Base-by-base conservation (phyloP, 2,329 filamentous ascomycete species). In the Sporothrix dimorphospora region DNA sequence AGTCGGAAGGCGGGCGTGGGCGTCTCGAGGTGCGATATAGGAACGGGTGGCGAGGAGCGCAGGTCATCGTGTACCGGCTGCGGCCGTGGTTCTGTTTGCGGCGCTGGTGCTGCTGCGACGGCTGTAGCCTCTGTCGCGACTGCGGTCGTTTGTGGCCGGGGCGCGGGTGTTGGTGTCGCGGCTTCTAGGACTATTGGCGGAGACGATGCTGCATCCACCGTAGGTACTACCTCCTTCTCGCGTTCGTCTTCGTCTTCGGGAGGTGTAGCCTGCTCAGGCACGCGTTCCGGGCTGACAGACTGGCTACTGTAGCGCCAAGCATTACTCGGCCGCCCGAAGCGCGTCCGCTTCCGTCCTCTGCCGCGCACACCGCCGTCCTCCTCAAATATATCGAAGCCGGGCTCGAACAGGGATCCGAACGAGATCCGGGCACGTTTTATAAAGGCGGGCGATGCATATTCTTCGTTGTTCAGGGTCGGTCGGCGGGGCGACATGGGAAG, bases 401-500 rank as follows among this genome's bases (percentile, higher is more conserved):
- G 86, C 75, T 92, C 88, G 68, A 91, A 88, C 0, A 91, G 81
- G 0, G 89, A 88, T 1, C 90, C 90, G 71, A 91, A 91, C 0
- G 92, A 94, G 4, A 91, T 82, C 71, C 91, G 86, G 16, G 88
- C 86, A 70, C 91, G 86, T 79, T 92, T 94, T 24, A 93, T 82
- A 76, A 97, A 97, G 0, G 93, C 92, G 0, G 94, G 94, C 2
- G 94, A 97, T 4, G 88, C 84, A 82, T 90, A 96, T 75, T 91
- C 87, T 21, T 84, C 82, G 59, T 78, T 77, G 34, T 66, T 55
- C 30, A 71, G 40, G 12, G 30, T 38, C 5, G 30, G 19, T 19
- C 47, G 47, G 24, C 42, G 40, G 7, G 69, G 42, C 19, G 72
- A n/a, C 19, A 24, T 67, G 38, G 34, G 24, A 12, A 49, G 27